Evolutionary conservation across 108 stramenopile species (phyloP), one percentile per base, ranked within the genome.

Genomic region (Discostella stelligeroides): DNA sequence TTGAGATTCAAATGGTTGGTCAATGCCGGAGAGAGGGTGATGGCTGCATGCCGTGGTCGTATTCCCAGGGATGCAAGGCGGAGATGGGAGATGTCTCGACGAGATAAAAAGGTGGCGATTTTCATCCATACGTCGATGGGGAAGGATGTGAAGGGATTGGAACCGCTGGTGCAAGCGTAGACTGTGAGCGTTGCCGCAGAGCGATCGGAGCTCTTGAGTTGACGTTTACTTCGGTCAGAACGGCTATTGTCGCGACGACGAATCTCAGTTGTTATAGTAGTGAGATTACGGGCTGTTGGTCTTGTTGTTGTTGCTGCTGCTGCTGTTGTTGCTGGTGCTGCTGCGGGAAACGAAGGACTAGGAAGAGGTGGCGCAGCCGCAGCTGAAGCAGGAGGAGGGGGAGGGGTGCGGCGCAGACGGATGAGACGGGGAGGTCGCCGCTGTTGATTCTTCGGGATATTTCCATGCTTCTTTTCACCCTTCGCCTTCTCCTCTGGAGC

Each of bases 11-110:
- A 38, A 29, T 72, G 78, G n/a, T 66, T 12, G 14, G 78, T 79
- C 18, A 79, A 14, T 7, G 70, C 66, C 13, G 78, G 78, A 34
- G 72, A 45, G 13, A 79, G 38, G 21, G 78, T 71, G 15, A 63
- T 29, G 21, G 78, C 78, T 9, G 15, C 15, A n/a, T 45, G 43
- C 5, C 51, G 46, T 9, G 77, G 59, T 34, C 34, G 34, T 7
- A 79, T 64, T 12, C 78, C 78, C 38, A 79, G 46, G 2, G 78
- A 72, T 15, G 78, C 78, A 8, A 79, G 60, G 0, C 78, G 78
- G 2, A 79, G 30, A 49, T 68, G 72, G 39, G 45, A 60, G 4
- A 79, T 54, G 29, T 79, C 78, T 29, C 54, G 45, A 40, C 70
- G 61, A 18, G 49, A 25, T 7, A 79, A 41, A 38, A 27, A 79